A percentile compares a stretch with the other conserved stretches of the same genome.
Evolutionary conservation across 1,284 basidiomycete species (phyloP).

Genomic region (Ganoderma boninense): DNA sequence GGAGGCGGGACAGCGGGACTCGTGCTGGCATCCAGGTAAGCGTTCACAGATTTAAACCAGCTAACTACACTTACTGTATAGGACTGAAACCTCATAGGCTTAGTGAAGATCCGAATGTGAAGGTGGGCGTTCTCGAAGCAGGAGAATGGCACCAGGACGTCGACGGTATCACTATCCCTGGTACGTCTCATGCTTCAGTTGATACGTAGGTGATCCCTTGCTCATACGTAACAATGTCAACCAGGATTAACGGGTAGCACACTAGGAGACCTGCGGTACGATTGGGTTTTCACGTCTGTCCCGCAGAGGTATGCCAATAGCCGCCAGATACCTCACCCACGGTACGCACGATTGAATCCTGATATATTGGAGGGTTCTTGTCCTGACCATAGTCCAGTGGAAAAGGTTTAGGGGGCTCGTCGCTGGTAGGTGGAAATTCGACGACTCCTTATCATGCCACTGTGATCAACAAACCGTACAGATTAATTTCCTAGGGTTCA

Average conservation of each 20-base stretch:
- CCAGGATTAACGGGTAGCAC: slow-evolving; percentile 20
- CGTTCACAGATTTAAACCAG: neutral
- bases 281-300: slow-evolving; percentile 32
- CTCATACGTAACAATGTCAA: too few species aligned
- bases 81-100: slow-evolving; percentile 33
- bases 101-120: slow-evolving; percentile 48
- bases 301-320: slow-evolving; percentile 30
- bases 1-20: slow-evolving; percentile 28
- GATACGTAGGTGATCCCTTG: too few species aligned
- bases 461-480: neutral
- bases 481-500: slow-evolving; percentile 25
- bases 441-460: too few species aligned
- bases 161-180: slow-evolving; percentile 22
- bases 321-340: slow-evolving; percentile 20
- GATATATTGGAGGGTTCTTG: neutral
- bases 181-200: neutral
- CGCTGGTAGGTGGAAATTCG: slow-evolving; percentile 13
- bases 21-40: slow-evolving; percentile 18
- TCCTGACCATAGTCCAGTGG: slow-evolving; percentile 11
- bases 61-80: neutral
- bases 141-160: slow-evolving; percentile 40
- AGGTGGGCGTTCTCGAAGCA: slow-evolving; percentile 43
- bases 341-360: slow-evolving; percentile 13
- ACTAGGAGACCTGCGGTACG: slow-evolving; percentile 24
- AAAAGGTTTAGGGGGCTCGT: slow-evolving; percentile 35